Percentiles rank a stretch among this genome's conserved stretches.
phyloP scores from a whole-genome alignment of 2,329 filamentous ascomycete genomes.

The Beauveria asiatica region DNA sequence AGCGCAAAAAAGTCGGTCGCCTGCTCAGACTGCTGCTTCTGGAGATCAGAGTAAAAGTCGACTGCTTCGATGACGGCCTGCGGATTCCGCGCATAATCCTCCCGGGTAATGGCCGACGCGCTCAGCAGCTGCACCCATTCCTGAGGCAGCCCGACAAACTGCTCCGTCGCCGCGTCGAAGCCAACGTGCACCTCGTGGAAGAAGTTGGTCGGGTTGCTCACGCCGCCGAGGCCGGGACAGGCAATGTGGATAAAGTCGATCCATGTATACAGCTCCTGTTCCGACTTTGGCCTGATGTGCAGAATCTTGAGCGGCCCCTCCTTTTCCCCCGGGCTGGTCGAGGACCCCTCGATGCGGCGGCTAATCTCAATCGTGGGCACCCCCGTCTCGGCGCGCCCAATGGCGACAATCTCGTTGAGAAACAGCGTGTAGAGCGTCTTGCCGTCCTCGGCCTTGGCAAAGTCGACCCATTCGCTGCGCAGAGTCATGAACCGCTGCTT shows the following conservation, averaged over 20 bases:
- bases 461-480: constrained; percentile 77
- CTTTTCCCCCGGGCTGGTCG: constrained; percentile 58
- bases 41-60: constrained; percentile 7
- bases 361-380: constrained; percentile 84
- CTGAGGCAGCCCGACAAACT: constrained; percentile 36
- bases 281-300: constrained; percentile 77
- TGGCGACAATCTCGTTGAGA: constrained; percentile 71
- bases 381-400: constrained; percentile 75
- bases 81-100: constrained; percentile 9
- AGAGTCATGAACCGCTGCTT: constrained; percentile 78
- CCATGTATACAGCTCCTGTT: constrained; percentile 90
- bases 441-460: constrained; percentile 74
- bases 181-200: constrained; percentile 86
- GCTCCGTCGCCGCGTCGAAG: constrained; percentile 81
- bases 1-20: constrained; percentile 1
- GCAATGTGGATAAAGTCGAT: constrained; percentile 89
- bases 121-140: constrained; percentile 22
- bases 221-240: constrained; percentile 85
- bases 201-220: constrained; percentile 91
- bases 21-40: constrained; percentile 2
- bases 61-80: constrained; percentile 10
- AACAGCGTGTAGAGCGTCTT: constrained; percentile 70
- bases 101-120: constrained; percentile 20
- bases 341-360: constrained; percentile 53
- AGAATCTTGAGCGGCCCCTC: constrained; percentile 68